Evolutionary conservation across 352 stramenopile species (phyloP).

Genomic region (Pythium utonaiense): DNA sequence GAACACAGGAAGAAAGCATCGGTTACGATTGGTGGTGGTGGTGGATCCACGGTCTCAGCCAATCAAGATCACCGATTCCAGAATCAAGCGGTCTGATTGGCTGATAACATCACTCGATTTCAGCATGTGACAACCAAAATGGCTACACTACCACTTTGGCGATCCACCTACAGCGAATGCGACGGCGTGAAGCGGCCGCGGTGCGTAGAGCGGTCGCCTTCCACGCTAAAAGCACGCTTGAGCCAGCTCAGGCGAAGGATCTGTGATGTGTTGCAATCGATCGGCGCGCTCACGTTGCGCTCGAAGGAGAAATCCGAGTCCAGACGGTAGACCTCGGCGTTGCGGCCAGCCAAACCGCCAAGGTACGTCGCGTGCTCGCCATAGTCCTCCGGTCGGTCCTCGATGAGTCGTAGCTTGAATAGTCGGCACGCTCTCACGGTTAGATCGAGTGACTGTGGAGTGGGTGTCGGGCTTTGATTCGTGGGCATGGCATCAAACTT

Average conservation of each 20-base stretch:
- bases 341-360: conserved; percentile 5
- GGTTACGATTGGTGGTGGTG: conserved; percentile 12
- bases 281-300: conserved; percentile 23
- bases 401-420: conserved; percentile 41
- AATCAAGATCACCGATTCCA: background rate
- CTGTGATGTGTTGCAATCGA: conserved; percentile 56
- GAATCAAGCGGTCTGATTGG: background rate
- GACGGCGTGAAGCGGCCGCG: conserved; percentile 30
- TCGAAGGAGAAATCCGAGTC: conserved; percentile 39
- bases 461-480: background rate
- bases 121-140: background rate
- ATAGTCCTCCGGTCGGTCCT: conserved; percentile 52
- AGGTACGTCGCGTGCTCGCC: conserved; percentile 45
- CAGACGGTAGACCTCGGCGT: conserved; percentile 26
- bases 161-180: background rate
- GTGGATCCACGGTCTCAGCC: conserved; percentile 3
- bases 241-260: conserved; percentile 50
- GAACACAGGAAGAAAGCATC: background rate
- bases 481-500: background rate
- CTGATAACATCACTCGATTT: background rate
- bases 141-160: conserved; percentile 10
- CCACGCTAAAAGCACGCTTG: conserved; percentile 35
- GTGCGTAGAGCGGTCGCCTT: conserved; percentile 37
- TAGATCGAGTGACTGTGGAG: background rate
- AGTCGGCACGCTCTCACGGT: conserved; percentile 27